Conservation (phyloP, 2,329 filamentous ascomycete species). For the Penicillium glabrum region DNA sequence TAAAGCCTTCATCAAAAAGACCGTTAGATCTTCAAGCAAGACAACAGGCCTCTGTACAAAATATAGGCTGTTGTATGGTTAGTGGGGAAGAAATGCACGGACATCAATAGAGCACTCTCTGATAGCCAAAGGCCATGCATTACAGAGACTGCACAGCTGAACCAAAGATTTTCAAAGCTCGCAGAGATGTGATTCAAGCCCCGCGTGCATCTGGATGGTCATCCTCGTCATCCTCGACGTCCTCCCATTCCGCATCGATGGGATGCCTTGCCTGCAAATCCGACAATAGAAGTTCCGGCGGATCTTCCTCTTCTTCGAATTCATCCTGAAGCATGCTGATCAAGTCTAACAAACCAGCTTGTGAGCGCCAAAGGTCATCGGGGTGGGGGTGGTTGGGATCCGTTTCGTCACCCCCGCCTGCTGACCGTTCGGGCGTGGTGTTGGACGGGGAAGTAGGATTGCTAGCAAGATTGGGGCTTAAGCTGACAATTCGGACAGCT, state of each 20-base stretch:
- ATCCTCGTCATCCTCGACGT: slow-evolving; percentile 6
- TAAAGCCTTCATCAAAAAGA: background rate
- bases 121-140: background rate
- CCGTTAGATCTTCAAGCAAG: background rate
- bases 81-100: background rate
- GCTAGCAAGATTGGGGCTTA: slow-evolving; percentile 32
- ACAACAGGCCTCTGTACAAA: background rate
- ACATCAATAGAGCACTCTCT: background rate
- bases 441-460: background rate
- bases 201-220: background rate
- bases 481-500: slow-evolving; percentile 40
- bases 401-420: background rate
- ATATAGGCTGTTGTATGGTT: background rate
- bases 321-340: slow-evolving; percentile 29
- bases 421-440: background rate
- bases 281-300: background rate
- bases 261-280: slow-evolving; percentile 1
- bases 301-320: slow-evolving; percentile 15
- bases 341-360: slow-evolving; percentile 24
- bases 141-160: background rate
- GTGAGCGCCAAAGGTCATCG: slow-evolving; percentile 20
- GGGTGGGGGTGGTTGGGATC: slow-evolving; percentile 7
- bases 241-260: slow-evolving; percentile 15
- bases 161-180: too few species aligned
- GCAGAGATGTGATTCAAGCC: background rate